phyloP scores from a whole-genome alignment of 257 asterid genomes.

The Henckelia pumila region DNA sequence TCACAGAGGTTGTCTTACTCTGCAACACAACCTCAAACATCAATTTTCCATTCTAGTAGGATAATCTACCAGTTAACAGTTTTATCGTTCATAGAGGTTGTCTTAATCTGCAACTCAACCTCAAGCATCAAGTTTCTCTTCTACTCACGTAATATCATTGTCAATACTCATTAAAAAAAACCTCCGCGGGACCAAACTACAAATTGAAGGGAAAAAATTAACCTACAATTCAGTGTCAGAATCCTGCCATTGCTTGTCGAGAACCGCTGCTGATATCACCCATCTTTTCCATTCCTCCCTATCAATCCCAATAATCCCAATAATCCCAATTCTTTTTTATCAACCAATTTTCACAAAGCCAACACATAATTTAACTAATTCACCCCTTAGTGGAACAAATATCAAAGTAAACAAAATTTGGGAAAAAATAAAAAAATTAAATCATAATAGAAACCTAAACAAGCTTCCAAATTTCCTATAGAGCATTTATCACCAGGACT shows the following conservation, averaged over 20 bases:
- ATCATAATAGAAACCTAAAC: neutral
- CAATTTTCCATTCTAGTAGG: no score
- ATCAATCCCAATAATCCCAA: slow-evolving; percentile 61
- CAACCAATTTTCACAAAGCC: slow-evolving; percentile 40
- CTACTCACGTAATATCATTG: slow-evolving; percentile 5
- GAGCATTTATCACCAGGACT: slow-evolving; percentile 20
- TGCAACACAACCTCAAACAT: neutral
- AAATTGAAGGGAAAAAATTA: slow-evolving; percentile 27
- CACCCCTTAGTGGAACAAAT: slow-evolving; percentile 25
- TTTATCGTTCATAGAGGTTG: slow-evolving; percentile 10
- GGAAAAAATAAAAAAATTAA: slow-evolving; percentile 15
- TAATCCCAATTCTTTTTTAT: slow-evolving; percentile 46
- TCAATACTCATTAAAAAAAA: neutral
- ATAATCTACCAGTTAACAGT: neutral
- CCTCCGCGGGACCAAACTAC: slow-evolving; percentile 15
- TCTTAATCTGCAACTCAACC: neutral
- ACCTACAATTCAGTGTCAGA: slow-evolving; percentile 40
- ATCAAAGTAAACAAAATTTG: slow-evolving; percentile 5
- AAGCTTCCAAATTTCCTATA: neutral
- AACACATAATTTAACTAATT: slow-evolving; percentile 25
- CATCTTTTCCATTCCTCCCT: slow-evolving; percentile 58
- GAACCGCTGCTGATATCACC: slow-evolving; percentile 55
- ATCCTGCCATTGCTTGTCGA: slow-evolving; percentile 36
- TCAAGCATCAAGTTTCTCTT: neutral
- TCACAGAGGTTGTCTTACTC: slow-evolving; percentile 5